phyloP scores from a whole-genome alignment of 192 early-diverging fungal species.

The Coemansia sp. region DNA sequence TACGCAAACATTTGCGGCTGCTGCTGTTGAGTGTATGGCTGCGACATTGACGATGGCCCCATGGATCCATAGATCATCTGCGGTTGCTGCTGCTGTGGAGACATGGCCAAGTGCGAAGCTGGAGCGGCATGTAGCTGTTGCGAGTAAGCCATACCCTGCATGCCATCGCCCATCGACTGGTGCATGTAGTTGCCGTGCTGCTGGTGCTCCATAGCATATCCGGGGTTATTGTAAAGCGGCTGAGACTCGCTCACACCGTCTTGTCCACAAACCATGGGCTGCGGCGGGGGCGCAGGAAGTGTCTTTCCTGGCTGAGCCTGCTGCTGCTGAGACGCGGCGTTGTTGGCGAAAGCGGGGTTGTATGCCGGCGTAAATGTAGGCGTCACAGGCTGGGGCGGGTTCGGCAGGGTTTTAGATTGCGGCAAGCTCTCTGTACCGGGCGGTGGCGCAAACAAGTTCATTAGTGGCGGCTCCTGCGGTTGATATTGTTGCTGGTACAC shows the following conservation, averaged over 20 bases:
- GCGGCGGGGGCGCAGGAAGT: constrained; percentile 1
- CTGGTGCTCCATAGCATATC: neutral
- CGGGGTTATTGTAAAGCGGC: neutral
- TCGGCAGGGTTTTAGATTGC: constrained; percentile 20
- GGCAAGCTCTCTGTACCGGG: constrained; percentile 12
- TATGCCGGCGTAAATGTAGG: constrained; percentile 30
- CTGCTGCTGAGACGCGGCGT: constrained; percentile 5
- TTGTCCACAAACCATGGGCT: neutral
- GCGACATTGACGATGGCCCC: constrained; percentile 13
- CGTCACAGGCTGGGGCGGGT: constrained; percentile 16
- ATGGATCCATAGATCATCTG: constrained; percentile 17
- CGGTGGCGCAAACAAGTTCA: constrained; percentile 47
- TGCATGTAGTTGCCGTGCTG: neutral
- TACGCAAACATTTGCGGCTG: constrained; percentile 6
- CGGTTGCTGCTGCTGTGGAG: constrained; percentile 16
- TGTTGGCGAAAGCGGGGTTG: constrained; percentile 24
- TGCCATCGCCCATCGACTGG: neutral
- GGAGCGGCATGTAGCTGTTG: neutral
- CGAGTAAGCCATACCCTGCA: constrained; percentile 1
- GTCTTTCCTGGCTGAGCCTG: neutral
- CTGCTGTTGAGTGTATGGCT: constrained; percentile 19
- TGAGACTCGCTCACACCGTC: constrained; percentile 3
- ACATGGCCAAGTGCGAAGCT: neutral
- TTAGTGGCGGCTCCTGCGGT: constrained; percentile 32
- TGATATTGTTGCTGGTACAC: constrained; percentile 10